Base-by-base conservation (phyloP, 140 eudicot species). In the Flaveria floridana region DNA sequence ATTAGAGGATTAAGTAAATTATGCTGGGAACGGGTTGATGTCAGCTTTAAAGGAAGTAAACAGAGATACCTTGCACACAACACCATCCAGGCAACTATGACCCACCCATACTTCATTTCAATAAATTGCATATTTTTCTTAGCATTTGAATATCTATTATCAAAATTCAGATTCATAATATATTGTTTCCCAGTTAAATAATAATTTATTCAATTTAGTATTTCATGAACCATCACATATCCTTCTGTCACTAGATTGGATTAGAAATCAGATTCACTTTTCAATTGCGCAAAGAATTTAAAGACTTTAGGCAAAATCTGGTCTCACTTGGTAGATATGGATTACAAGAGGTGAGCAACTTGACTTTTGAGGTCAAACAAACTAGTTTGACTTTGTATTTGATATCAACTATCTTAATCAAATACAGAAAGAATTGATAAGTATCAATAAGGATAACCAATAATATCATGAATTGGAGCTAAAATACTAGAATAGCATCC, bases 1-100 rank as follows among this genome's bases (percentile, higher is more conserved):
- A 75, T 93, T 25, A 83, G 64, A 78, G 91, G 89, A 19, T 73
- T 93, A 64, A 82, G 81, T 65, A 81, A 72, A 73, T 6, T 93
- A 75, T 80, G 85, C 47, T 93, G 97, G 99, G 99, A 93, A 80
- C 82, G 97, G 23, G 82, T 93, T 58, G 98, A 93, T 47, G 98
- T 93, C 12, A 83, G 86, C 81, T 93, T 93, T 73, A 82, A 81
- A 58, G 92, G 96, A 83, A 89, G 91, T 78, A 84, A 46, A 80
- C 96, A 92, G 61, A 83, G 94, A 85, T 78, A 86, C 72, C 78
- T 93, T 67, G 97, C 99, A 15, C 99, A 93, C 83, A 90, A 64
- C 70, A 85, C 99, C 8, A 93, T 93, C 82, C 99, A 87, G 97
- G 99, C 74, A 89, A 76, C 89, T 75, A 62, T 73, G 58, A 61